A percentile compares a stretch with the other conserved stretches of the same genome.
These are phyloP conservation scores for Nematocida sp. DNA, from an alignment of 371 early-diverging fungal species.

Conservation along the genomic window DNA sequence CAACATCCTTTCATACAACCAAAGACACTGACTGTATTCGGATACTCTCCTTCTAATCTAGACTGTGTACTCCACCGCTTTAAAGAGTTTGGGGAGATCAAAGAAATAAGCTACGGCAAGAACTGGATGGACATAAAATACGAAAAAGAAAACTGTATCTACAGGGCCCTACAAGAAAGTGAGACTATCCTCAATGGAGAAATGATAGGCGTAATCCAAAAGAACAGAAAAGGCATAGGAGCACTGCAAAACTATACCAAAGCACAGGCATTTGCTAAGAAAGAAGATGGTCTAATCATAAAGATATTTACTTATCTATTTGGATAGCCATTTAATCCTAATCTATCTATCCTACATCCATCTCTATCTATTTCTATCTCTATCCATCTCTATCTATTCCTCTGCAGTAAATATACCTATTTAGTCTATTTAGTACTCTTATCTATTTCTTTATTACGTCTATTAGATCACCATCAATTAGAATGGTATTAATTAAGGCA, in stretches of 20 bases:
- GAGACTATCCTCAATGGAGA: slow-evolving; percentile 57
- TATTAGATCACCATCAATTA: slow-evolving; percentile 14
- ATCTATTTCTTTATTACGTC: neutral
- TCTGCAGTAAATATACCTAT: neutral
- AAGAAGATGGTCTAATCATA: slow-evolving; percentile 56
- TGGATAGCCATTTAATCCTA: slow-evolving; percentile 56
- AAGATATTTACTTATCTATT: slow-evolving; percentile 60
- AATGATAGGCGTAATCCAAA: slow-evolving; percentile 61
- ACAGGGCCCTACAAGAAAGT: slow-evolving; percentile 44
- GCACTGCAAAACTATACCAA: slow-evolving; percentile 19
- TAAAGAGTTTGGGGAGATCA: slow-evolving; percentile 43
- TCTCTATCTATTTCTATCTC: too few relatives aligned
- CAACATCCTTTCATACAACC: neutral
- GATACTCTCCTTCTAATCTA: slow-evolving; percentile 56
- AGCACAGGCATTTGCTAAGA: slow-evolving; percentile 51
- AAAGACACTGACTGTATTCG: slow-evolving; percentile 53
- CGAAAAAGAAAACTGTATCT: slow-evolving; percentile 44
- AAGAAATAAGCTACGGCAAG: slow-evolving; percentile 60
- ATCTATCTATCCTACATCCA: too few relatives aligned
- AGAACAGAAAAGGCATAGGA: slow-evolving; percentile 35
- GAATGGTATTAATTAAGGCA: slow-evolving; percentile 7
- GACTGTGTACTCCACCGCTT: slow-evolving; percentile 53
- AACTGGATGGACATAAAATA: slow-evolving; percentile 62
- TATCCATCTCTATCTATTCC: neutral
- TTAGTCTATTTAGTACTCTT: neutral